Evolutionary conservation across 2,329 filamentous ascomycete genomes (phyloP).

Genomic region (Byssochlamys sp.): DNA sequence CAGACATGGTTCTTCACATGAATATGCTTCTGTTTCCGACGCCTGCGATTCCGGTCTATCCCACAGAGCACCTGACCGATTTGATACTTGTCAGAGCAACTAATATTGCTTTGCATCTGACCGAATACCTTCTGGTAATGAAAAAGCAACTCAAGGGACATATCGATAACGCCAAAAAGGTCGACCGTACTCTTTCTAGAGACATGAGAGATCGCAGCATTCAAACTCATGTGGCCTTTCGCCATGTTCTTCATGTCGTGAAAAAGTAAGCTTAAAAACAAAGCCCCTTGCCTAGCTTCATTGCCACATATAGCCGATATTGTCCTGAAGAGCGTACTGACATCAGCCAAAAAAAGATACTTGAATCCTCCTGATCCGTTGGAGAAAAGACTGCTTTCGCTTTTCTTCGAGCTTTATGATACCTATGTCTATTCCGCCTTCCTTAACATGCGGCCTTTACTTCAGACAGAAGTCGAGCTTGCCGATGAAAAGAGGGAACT

Average conservation of each 20-base stretch:
- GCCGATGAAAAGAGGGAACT: conserved; percentile 7
- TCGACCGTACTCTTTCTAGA: conserved; percentile 5
- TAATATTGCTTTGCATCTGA: conserved; percentile 7
- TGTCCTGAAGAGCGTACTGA: background rate
- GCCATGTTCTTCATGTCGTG: conserved; percentile 10
- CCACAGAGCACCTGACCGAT: conserved; percentile 5
- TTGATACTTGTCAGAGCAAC: conserved; percentile 7
- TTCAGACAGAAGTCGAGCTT: conserved; percentile 5
- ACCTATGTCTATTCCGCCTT: conserved; percentile 17
- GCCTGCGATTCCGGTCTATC: background rate
- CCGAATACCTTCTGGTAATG: conserved; percentile 8
- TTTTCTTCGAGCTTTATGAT: conserved; percentile 18
- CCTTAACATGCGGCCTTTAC: conserved; percentile 9
- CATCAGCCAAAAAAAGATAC: conserved; percentile 5
- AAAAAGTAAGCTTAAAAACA: conserved; percentile 10
- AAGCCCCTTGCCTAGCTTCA: background rate
- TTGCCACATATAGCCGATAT: background rate
- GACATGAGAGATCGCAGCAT: conserved; percentile 5
- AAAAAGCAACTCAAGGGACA: conserved; percentile 9
- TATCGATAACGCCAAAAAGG: conserved; percentile 2
- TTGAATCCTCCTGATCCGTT: conserved; percentile 11
- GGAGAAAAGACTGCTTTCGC: conserved; percentile 13
- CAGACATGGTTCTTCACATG: conserved; percentile 14
- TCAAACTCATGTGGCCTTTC: conserved; percentile 7
- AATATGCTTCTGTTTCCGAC: conserved; percentile 15